A percentile compares a stretch with the other conserved stretches of the same genome.
These are phyloP conservation scores for Wickerhamiella cacticola DNA, from an alignment of 805 yeast genomes.

Conservation along the genomic window DNA sequence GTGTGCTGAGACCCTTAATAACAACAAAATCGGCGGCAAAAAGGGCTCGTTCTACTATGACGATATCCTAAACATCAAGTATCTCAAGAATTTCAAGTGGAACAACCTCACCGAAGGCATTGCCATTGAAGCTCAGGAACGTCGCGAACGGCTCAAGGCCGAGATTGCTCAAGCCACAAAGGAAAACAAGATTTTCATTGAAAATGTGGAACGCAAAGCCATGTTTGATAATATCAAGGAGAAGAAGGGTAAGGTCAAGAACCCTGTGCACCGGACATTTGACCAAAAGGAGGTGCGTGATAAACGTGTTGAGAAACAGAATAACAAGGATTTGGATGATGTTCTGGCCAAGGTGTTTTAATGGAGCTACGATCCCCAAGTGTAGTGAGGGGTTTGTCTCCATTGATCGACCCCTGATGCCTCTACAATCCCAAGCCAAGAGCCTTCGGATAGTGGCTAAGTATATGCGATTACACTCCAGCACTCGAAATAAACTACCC, in stretches of 20 bases:
- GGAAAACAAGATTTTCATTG: constrained; percentile 70
- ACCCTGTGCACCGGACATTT: constrained; percentile 42
- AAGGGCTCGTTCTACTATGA: constrained; percentile 86
- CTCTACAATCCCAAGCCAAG: too few species aligned
- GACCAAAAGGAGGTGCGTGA: constrained; percentile 49
- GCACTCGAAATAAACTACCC: too few species aligned
- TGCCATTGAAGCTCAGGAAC: constrained; percentile 75
- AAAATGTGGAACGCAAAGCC: constrained; percentile 76
- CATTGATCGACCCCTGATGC: too few species aligned
- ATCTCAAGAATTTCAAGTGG: constrained; percentile 90
- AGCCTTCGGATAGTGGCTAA: too few species aligned
- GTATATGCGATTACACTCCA: too few species aligned
- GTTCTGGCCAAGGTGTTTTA: constrained; percentile 22
- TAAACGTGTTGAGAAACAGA: constrained; percentile 19
- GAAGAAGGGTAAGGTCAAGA: constrained; percentile 27
- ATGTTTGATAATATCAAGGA: constrained; percentile 56
- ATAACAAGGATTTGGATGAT: constrained; percentile 15
- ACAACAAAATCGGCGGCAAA: constrained; percentile 82
- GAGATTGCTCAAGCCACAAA: constrained; percentile 84
- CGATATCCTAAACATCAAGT: constrained; percentile 83
- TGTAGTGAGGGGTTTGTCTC: too few species aligned
- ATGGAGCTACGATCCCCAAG: too few species aligned
- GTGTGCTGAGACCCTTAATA: constrained; percentile 77
- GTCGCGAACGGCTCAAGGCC: constrained; percentile 76
- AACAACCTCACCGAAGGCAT: constrained; percentile 85